phyloP scores from a whole-genome alignment of 2,329 filamentous ascomycete species.

The Aspergillus costaricaensis region DNA sequence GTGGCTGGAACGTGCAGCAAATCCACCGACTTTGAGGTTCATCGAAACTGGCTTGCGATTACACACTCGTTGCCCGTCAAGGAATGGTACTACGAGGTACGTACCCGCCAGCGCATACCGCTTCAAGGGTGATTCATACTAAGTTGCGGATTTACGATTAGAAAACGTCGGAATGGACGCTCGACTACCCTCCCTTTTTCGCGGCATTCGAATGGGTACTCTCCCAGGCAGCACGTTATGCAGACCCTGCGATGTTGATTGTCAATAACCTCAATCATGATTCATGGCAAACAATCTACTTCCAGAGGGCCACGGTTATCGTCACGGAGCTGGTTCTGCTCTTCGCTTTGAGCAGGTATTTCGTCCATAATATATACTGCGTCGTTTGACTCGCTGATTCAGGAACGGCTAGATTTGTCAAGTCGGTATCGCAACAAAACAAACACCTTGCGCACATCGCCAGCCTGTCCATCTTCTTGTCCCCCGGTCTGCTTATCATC shows the following conservation, averaged over 20 bases:
- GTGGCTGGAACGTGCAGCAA: conserved; percentile 62
- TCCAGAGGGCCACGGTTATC: conserved; percentile 88
- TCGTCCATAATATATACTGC: neutral
- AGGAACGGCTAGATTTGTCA: conserved; percentile 67
- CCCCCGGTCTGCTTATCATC: conserved; percentile 91
- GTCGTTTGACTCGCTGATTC: conserved; percentile 21
- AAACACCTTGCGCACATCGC: conserved; percentile 80
- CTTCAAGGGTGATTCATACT: neutral
- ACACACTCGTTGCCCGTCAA: conserved; percentile 83
- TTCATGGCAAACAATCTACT: conserved; percentile 92
- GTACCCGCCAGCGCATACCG: conserved; percentile 11
- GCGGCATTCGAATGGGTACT: conserved; percentile 94
- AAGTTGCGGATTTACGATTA: conserved; percentile 31
- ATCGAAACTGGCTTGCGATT: conserved; percentile 97
- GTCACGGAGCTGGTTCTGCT: conserved; percentile 79
- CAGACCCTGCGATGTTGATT: conserved; percentile 79
- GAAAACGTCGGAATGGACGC: conserved; percentile 97
- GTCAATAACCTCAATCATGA: conserved; percentile 81
- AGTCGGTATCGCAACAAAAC: conserved; percentile 65
- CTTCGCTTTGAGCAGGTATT: conserved; percentile 76
- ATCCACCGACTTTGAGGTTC: conserved; percentile 98
- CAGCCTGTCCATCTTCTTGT: conserved; percentile 85
- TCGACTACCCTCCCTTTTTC: conserved; percentile 98
- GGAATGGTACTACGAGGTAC: conserved; percentile 89
- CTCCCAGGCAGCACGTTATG: conserved; percentile 74